Evolutionary conservation across 2,329 filamentous ascomycete species (phyloP).

Genomic region (Aureobasidium sp.): DNA sequence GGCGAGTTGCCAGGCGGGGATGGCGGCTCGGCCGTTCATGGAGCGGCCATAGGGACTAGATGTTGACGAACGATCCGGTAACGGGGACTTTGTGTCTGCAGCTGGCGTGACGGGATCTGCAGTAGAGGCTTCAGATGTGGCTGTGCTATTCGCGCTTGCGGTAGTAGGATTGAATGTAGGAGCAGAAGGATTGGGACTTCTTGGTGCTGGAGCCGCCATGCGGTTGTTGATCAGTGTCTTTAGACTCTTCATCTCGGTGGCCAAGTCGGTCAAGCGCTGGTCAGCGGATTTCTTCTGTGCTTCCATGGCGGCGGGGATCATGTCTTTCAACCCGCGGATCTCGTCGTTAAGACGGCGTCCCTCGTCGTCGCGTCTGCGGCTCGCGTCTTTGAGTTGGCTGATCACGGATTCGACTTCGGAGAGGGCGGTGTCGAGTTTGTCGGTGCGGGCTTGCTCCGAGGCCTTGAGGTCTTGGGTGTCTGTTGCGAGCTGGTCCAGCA

Average conservation of each 20-base stretch:
- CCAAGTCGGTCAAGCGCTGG: constrained; percentile 73
- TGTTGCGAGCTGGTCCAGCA: constrained; percentile 85
- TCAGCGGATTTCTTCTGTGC: constrained; percentile 82
- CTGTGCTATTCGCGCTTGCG: neutral
- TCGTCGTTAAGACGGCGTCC: constrained; percentile 80
- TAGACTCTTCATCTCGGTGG: constrained; percentile 80
- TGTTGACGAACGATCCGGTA: constrained; percentile 6
- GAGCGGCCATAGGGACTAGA: constrained; percentile 18
- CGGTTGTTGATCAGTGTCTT: constrained; percentile 75
- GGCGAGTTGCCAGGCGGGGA: constrained; percentile 49
- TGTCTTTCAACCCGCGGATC: constrained; percentile 70
- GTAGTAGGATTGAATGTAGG: constrained; percentile 6
- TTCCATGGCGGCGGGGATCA: constrained; percentile 82
- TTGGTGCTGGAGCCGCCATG: constrained; percentile 32
- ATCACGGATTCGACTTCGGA: constrained; percentile 80
- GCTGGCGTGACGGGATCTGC: constrained; percentile 27
- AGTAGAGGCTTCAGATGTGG: neutral
- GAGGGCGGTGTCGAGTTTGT: constrained; percentile 73
- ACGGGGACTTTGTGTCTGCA: constrained; percentile 1
- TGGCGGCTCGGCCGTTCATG: constrained; percentile 27
- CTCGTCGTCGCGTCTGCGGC: constrained; percentile 78
- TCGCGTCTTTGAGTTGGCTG: constrained; percentile 70
- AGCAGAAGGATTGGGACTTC: neutral
- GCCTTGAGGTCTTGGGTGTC: constrained; percentile 85
- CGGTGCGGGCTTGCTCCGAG: constrained; percentile 76